Evolutionary conservation across 2,329 filamentous ascomycete species (phyloP), one percentile per base, ranked within the genome.

Genomic region (Botrytis fragariae): DNA sequence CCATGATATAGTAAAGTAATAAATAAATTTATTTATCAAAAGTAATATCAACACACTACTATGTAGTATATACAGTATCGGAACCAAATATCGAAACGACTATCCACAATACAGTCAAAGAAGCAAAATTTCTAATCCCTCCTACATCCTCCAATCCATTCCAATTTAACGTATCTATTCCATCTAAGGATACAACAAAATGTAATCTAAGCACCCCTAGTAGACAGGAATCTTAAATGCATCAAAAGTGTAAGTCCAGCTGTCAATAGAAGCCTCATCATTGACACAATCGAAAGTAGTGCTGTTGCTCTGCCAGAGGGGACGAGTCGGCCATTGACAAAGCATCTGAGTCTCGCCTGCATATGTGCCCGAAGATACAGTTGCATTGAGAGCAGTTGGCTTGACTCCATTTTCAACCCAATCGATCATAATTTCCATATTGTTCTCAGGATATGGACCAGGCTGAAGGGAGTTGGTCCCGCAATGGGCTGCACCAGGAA

Each of bases 381-480:
- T 84, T 14, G 82, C 82, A 76, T 84, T 84, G 29, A 84, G 80
- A 2, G 78, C 79, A 9, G 62, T 61, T 1, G 83, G 83, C 74
- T 76, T 77, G 32, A 81, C 75, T 25, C 80, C 91, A 75, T 92
- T 92, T 75, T 87, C 87, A 18, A 93, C 83, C 77, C 86, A 92
- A 78, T 93, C 89, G 79, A 93, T 92, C 29, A 90, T 89, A 2
- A 89, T 92, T 3, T 90, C 88, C 80, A 93, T 89, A 59, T 93
- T 90, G 8, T 89, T 89, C 75, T 89, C 85, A 20, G 75, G 76
- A 57, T 70, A 77, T 2, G 76, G 74, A 10, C 74, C 74, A 0
- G 84, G 84, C 80, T 86, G 83, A 1, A 84, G 79, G 6, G 79
- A 73, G 79, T 87, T 88, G 42, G 80, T 78, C 0, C 82, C 80